Evolutionary conservation across 2,329 filamentous ascomycete species (phyloP), one percentile per base, ranked within the genome.

Genomic region (Epichloe gansuensis): DNA sequence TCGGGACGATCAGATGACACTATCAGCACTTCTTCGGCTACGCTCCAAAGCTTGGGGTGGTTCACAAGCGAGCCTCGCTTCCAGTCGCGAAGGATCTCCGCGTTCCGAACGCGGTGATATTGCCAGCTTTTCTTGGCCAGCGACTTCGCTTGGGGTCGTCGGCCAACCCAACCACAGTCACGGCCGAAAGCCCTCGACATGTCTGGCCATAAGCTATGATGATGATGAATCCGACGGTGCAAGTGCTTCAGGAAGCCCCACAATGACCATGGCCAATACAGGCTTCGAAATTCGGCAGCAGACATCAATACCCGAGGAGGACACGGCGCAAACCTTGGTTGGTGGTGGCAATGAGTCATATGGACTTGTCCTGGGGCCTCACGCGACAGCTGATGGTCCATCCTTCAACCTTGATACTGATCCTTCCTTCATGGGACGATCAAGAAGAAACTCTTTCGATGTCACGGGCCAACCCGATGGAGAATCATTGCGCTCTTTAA

Each of bases 31-130:
- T 15, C 74, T 88, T 67, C 84, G 82, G 55, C 67, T 94, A 42
- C 80, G 89, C 3, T 83, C 80, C 11, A 82, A 79, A 48, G 84
- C 89, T 0, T 95, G 87, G 79, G 88, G 88, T 25, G 85, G 86
- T 4, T 93, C 87, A 53, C 85, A 88, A 60, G 81, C 77, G 1
- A 91, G 87, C 59, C 68, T 89, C 5, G 74, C 74, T 56, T 80
- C 76, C 3, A 73, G 74, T 39, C 66, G 69, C 5, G 75, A 76
- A 47, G 74, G 74, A 3, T 77, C 75, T 17, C 75, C 75, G 2
- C 66, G 68, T 27, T 74, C 73, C 4, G 72, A 75, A 42, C 68
- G 75, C 52, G 73, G 69, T 1, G 77, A 78, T 25, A 70, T 68
- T 44, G n/a, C 39, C 34, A 46, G 17, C 27, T 40, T 38, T 34